phyloP scores from a whole-genome alignment of 768 basidiomycete genomes.

The Saitozyma sp. region DNA sequence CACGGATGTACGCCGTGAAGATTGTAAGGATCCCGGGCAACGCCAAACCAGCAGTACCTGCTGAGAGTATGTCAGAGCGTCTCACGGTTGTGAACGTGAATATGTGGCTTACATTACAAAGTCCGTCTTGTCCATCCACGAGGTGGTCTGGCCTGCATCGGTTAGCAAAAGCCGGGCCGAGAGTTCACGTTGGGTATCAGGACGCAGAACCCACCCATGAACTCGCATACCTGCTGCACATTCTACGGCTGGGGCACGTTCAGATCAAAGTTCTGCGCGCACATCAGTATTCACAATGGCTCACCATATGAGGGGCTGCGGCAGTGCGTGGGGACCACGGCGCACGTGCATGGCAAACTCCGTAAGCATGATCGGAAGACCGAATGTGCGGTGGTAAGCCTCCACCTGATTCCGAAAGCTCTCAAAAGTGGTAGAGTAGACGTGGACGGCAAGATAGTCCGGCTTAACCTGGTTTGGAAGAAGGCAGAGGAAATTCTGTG shows the following conservation, averaged over 20 bases:
- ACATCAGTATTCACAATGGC: conserved; percentile 5
- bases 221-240: conserved; percentile 45
- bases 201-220: conserved; percentile 38
- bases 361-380: conserved; percentile 34
- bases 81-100: neutral
- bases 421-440: conserved; percentile 48
- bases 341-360: conserved; percentile 44
- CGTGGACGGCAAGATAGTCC: conserved; percentile 35
- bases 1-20: conserved; percentile 44
- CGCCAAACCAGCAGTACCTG: conserved; percentile 43
- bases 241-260: conserved; percentile 29
- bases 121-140: conserved; percentile 43
- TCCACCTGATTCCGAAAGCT: conserved; percentile 26
- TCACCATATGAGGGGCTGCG: neutral
- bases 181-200: neutral
- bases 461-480: conserved; percentile 22
- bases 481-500: conserved; percentile 32
- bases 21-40: conserved; percentile 24
- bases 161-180: too few species aligned
- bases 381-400: conserved; percentile 25
- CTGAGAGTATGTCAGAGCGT: conserved; percentile 8
- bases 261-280: conserved; percentile 33
- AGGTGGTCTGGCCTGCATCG: conserved; percentile 43
- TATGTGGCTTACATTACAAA: conserved; percentile 28
- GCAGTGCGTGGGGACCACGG: neutral